Conservation (phyloP, 176 grass and related monocot species). For the Pharus latifolius region DNA sequence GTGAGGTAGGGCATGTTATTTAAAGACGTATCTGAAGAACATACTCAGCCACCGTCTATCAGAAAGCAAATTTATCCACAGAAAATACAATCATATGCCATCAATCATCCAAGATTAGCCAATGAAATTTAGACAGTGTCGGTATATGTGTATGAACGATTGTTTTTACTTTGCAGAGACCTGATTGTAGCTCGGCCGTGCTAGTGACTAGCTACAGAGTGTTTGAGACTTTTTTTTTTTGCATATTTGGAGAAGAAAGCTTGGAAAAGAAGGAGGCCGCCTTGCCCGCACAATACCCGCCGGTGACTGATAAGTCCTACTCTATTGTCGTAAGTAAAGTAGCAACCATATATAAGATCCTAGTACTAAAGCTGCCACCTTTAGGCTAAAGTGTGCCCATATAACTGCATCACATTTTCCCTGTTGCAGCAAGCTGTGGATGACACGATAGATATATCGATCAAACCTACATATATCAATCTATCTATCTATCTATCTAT, state of each 20-base stretch:
- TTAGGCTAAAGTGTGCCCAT: background rate
- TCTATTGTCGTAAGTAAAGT: background rate
- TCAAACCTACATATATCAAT: too few relatives aligned
- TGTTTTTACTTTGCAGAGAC: too few relatives aligned
- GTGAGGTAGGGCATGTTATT: too few relatives aligned
- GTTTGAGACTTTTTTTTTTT: too few relatives aligned
- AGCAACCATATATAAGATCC: too few relatives aligned
- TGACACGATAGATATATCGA: background rate
- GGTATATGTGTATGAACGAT: too few relatives aligned
- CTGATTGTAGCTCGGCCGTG: too few relatives aligned
- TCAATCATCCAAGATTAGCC: background rate
- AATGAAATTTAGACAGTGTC: background rate
- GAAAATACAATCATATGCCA: background rate
- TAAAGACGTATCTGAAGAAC: too few relatives aligned
- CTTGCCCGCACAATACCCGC: background rate
- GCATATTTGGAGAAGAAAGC: background rate
- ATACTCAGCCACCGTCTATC: too few relatives aligned
- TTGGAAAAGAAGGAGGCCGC: conserved; percentile 4
- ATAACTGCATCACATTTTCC: background rate
- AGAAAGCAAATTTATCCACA: background rate
- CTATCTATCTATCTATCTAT: too few relatives aligned
- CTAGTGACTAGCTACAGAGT: too few relatives aligned
- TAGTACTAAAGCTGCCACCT: conserved; percentile 10
- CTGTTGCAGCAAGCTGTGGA: conserved; percentile 15
- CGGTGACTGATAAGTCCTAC: conserved; percentile 2